These are phyloP conservation scores for Erysimum cheiri DNA, from an alignment of 441 rosid species.

Conservation along the genomic window DNA sequence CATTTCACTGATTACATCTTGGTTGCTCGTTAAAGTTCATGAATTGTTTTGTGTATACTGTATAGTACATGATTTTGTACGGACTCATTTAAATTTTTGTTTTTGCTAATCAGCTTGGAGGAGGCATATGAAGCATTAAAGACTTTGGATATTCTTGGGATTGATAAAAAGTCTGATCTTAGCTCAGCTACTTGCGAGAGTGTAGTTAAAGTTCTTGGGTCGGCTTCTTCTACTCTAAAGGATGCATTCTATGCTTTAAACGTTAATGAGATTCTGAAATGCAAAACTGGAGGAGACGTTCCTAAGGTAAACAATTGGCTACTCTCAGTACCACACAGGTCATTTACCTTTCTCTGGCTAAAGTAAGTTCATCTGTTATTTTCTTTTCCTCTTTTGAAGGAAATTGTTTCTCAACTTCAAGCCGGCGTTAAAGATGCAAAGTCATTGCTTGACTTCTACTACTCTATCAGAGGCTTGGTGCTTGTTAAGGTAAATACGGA, in stretches of 20 bases:
- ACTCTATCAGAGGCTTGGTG: slow-evolving; percentile 70
- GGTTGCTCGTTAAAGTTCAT: slow-evolving; percentile 19
- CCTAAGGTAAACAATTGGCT: slow-evolving; percentile 58
- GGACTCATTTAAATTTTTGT: slow-evolving; percentile 1
- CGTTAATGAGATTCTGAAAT: slow-evolving; percentile 68
- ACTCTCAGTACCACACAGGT: not conserved
- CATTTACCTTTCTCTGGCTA: slow-evolving; percentile 16
- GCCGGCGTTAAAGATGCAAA: slow-evolving; percentile 63
- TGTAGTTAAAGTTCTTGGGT: slow-evolving; percentile 58
- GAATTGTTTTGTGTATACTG: slow-evolving; percentile 3
- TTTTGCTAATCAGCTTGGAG: slow-evolving; percentile 58
- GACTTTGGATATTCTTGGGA: slow-evolving; percentile 77
- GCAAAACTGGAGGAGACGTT: slow-evolving; percentile 53
- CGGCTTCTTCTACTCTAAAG: slow-evolving; percentile 64
- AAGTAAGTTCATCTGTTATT: slow-evolving; percentile 13
- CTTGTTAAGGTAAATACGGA: slow-evolving; percentile 71
- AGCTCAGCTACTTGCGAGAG: slow-evolving; percentile 55
- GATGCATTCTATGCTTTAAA: slow-evolving; percentile 74
- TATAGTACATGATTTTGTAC: slow-evolving; percentile 16
- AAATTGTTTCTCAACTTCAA: slow-evolving; percentile 63
- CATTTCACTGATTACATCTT: slow-evolving; percentile 13
- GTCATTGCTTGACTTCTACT: slow-evolving; percentile 78
- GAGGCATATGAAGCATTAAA: slow-evolving; percentile 83
- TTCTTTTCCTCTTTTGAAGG: slow-evolving; percentile 51
- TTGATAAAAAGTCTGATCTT: slow-evolving; percentile 59